Conservation (phyloP, 371 early-diverging fungal genomes). For the Catenaria anguillulae region DNA sequence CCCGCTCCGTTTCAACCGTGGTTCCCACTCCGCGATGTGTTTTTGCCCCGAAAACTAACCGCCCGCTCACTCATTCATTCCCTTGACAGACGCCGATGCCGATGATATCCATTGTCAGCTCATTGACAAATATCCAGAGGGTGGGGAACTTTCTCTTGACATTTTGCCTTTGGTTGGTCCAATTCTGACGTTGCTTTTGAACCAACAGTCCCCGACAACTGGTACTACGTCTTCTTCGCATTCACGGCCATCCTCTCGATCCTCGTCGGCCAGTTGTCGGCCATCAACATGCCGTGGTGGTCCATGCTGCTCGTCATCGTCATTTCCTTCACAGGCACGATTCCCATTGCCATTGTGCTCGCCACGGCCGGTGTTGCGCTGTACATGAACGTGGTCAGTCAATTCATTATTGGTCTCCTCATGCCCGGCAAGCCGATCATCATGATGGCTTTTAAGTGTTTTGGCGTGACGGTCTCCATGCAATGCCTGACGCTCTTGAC, state of each 20-base stretch:
- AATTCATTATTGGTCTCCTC: not conserved
- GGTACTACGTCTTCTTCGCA: conserved; percentile 1
- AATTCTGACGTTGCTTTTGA: too few relatives aligned
- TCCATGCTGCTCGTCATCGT: not conserved
- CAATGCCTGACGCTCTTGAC: not conserved
- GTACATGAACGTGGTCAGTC: not conserved
- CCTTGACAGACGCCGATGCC: not conserved
- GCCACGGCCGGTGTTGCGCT: not conserved
- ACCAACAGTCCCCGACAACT: not conserved
- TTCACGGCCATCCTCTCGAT: not conserved
- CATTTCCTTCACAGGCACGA: not conserved
- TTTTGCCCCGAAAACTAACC: too few relatives aligned
- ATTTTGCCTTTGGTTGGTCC: too few relatives aligned
- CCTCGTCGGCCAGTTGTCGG: not conserved
- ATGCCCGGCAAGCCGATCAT: not conserved
- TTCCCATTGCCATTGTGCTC: not conserved
- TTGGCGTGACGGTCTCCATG: not conserved
- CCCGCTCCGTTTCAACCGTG: too few relatives aligned
- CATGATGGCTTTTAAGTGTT: conserved; percentile 1
- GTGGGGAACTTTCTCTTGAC: too few relatives aligned
- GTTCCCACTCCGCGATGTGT: too few relatives aligned
- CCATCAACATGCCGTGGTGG: not conserved
- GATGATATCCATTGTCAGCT: not conserved
- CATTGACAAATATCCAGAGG: not conserved
- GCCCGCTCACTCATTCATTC: too few relatives aligned